A percentile compares a stretch with the other conserved stretches of the same genome.
Conservation (phyloP, 257 asterid species). For the Forsythia viridissima region DNA sequence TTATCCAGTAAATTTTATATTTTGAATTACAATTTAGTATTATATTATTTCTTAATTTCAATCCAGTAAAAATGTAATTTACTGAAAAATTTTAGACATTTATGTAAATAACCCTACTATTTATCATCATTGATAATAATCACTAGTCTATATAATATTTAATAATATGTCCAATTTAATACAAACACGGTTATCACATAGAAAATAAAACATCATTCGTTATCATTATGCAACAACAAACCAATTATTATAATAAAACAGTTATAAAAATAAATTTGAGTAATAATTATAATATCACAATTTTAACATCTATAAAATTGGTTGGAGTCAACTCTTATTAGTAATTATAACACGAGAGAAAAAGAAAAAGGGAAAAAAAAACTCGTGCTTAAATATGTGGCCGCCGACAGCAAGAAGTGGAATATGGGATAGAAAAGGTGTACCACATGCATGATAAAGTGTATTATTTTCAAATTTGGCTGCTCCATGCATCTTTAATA, state of each 20-base stretch:
- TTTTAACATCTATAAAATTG: neutral
- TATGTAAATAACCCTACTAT: too few species aligned
- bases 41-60: too few species aligned
- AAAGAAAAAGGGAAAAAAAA: neutral
- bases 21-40: too few species aligned
- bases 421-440: neutral
- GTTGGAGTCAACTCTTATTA: neutral
- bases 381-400: conserved; percentile 23
- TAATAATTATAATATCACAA: too few species aligned
- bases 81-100: too few species aligned
- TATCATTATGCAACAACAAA: neutral
- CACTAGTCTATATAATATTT: too few species aligned
- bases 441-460: neutral
- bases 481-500: neutral
- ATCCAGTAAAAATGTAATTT: too few species aligned
- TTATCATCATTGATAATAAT: too few species aligned
- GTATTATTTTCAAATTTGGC: neutral
- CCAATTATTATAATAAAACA: too few species aligned
- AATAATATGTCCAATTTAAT: too few species aligned
- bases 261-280: neutral
- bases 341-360: neutral
- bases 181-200: too few species aligned
- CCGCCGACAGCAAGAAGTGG: conserved; percentile 21
- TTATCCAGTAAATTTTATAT: too few species aligned
- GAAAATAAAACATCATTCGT: neutral